These are phyloP conservation scores for Syzygium oleosum DNA, from an alignment of 345 rosid species.

Conservation along the genomic window DNA sequence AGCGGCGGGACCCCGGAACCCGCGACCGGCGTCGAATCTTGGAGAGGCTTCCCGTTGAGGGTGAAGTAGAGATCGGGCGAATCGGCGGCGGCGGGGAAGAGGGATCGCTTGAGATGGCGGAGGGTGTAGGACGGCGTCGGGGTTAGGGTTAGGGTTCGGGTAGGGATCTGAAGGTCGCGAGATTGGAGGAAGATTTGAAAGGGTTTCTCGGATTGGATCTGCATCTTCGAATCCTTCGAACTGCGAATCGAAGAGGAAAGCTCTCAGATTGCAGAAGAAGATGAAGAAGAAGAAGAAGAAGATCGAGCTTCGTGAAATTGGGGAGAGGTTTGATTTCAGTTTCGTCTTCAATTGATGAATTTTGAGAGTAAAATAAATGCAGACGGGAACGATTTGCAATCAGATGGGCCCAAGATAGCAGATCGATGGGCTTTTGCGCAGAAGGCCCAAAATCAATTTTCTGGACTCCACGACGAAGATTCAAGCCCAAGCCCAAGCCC, in stretches of 20 bases:
- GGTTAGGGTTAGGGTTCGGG: slow-evolving; percentile 27
- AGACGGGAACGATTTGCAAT: background rate
- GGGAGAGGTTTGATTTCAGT: background rate
- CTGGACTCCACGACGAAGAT: rapidly evolving
- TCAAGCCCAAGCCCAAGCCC: background rate
- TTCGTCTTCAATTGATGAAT: background rate
- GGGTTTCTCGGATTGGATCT: slow-evolving; percentile 1
- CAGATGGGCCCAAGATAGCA: background rate
- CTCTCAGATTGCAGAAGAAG: background rate
- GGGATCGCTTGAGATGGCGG: slow-evolving; percentile 28
- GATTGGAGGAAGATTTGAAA: slow-evolving; percentile 44
- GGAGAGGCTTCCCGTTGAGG: slow-evolving; percentile 49
- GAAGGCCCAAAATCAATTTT: background rate
- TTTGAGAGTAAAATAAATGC: background rate
- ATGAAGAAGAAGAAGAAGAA: too few relatives aligned
- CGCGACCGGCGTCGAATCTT: slow-evolving; percentile 29
- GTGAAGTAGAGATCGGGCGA: slow-evolving; percentile 37
- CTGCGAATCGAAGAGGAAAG: background rate
- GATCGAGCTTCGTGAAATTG: background rate
- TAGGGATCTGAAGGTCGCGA: slow-evolving; percentile 6
- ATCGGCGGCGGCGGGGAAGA: slow-evolving; percentile 15
- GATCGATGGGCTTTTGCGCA: background rate
- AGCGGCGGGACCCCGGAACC: slow-evolving; percentile 38
- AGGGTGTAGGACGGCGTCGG: slow-evolving; percentile 31
- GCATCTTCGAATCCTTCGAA: background rate